Base-by-base conservation (phyloP, 768 basidiomycete genomes). In the Omphalotus guepiniiformis region DNA sequence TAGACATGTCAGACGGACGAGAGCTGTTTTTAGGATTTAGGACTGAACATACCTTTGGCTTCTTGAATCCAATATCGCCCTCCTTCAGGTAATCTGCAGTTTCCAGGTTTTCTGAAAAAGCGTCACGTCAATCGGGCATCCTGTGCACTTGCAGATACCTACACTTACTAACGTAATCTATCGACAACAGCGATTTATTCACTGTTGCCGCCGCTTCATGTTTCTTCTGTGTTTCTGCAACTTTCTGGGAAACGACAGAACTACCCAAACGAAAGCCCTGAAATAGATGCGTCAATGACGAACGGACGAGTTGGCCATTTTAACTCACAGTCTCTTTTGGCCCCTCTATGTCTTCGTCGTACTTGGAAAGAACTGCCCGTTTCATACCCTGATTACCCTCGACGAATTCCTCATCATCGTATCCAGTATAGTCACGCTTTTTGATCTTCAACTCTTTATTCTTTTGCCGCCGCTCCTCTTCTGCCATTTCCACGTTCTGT, bases 21-120 rank as follows among this genome's bases (percentile, higher is more conserved):
- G 49, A 38, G 39, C 44, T 21, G n/a, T n/a, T n/a, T n/a, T 19
- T 27, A 32, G n/a, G 16, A 13, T 22, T 48, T 27, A 3, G 35
- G 28, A 16, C 12, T 37, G 39, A 19, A 53, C 69, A 37, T 48
- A 85, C 91, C 75, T 93, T 97, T 3, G 82, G 82, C 63, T 95
- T 97, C 72, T 96, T 98, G 70, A 98, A 98, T 3, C 92, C 93
- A 18, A 83, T 71, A 51, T 98, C 94, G 2, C 91, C 93, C 62
- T 92, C 93, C 64, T 91, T 80, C 6, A 91, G 63, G 57, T 98
- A 97, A 62, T 98, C 96, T n/a, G 78, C 72, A 2, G 77, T 79
- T 54, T 89, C 85, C 19, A 93, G 57, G 55, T 93, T 95, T 74
- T 97, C 93, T 91, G 53, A 5, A 47, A 48, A 41, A 48, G 12